Evolutionary conservation across 2,329 filamentous ascomycete genomes (phyloP).

Genomic region (Iodosphaeria phyllophila): DNA sequence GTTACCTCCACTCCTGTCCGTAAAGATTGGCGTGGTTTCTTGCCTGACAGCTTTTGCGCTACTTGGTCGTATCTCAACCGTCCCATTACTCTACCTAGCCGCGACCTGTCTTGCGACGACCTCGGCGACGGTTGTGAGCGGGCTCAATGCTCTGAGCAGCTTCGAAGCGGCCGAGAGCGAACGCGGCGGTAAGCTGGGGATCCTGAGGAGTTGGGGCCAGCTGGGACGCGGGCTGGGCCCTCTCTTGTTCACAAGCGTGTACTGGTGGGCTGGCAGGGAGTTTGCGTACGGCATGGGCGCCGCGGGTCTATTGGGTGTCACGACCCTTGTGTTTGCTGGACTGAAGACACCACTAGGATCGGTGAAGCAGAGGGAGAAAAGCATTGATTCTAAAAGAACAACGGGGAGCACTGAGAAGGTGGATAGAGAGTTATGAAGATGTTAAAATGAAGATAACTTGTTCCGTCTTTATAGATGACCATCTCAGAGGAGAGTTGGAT

Average conservation of each 20-base stretch:
- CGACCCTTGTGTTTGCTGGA: slow-evolving; percentile 48
- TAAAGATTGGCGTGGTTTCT: slow-evolving; percentile 60
- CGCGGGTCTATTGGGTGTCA: slow-evolving; percentile 59
- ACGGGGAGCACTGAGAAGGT: no score
- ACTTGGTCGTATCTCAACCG: slow-evolving; percentile 48
- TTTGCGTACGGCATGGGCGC: slow-evolving; percentile 70
- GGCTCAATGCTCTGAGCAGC: slow-evolving; percentile 77
- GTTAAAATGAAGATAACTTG: no score
- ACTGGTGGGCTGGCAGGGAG: slow-evolving; percentile 94
- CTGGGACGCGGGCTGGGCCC: slow-evolving; percentile 75
- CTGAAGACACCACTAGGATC: slow-evolving; percentile 43
- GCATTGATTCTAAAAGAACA: no score
- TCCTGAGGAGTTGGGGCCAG: slow-evolving; percentile 68
- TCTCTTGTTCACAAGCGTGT: slow-evolving; percentile 79
- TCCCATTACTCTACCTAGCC: slow-evolving; percentile 58
- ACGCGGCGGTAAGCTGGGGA: slow-evolving; percentile 71
- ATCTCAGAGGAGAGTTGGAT: no score
- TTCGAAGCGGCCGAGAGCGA: slow-evolving; percentile 71
- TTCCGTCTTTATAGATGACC: no score
- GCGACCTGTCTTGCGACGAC: slow-evolving; percentile 76
- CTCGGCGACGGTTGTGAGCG: slow-evolving; percentile 85
- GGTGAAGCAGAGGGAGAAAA: slow-evolving; percentile 7
- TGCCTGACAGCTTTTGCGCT: slow-evolving; percentile 68
- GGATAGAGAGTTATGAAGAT: no score
- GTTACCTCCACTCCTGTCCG: slow-evolving; percentile 60